Base-by-base conservation (phyloP, 805 yeast genomes). In the Saccharomyces kudriavzevii region DNA sequence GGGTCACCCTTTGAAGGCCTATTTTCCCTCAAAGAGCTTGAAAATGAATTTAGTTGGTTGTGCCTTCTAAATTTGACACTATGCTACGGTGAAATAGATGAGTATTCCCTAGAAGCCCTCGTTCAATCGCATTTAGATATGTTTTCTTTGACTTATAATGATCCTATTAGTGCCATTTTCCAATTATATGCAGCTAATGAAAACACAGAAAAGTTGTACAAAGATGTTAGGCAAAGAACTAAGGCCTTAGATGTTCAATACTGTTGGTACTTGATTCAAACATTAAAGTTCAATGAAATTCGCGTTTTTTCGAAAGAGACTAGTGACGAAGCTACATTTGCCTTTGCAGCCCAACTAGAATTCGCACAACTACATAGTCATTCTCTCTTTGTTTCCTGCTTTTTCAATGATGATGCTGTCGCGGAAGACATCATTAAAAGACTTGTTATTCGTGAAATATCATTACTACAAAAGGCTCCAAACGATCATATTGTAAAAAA, bases 331-430 rank as follows among this genome's bases (percentile, higher is more conserved):
- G 53, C 77, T 43, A 69, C 79, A 5, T 55, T 69, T 3, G 58
- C 64, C 1, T 74, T 83, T 62, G 84, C 86, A 10, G 73, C 77
- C 46, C 79, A 81, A 55, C 72, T 87, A 45, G 75, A 72, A 49
- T 56, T 69, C 8, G 64, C 64, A n/a, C 79, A 78, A 0, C 69
- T 78, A 50, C 77, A 79, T 75, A 73, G 74, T 54, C 86, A 84
- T 57, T 78, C 95, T 0, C 57, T 89, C 2, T 86, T 78, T 63
- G 83, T 86, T 2, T 74, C 81, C 45, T 73, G 84, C 17, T 89
- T 85, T 61, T 61, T 87, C 26, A 56, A 58, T 1, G 72, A 79
- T 61, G 85, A 84, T 55, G 61, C 56, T 0, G 61, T 65, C 0
- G 79, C 84, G 4, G 67, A 74, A 56, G 58, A 65, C 1, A 67